Percentiles rank a stretch among this genome's conserved stretches.
phyloP scores from a whole-genome alignment of 495 filamentous ascomycete species.

The Penicillium soppii region DNA sequence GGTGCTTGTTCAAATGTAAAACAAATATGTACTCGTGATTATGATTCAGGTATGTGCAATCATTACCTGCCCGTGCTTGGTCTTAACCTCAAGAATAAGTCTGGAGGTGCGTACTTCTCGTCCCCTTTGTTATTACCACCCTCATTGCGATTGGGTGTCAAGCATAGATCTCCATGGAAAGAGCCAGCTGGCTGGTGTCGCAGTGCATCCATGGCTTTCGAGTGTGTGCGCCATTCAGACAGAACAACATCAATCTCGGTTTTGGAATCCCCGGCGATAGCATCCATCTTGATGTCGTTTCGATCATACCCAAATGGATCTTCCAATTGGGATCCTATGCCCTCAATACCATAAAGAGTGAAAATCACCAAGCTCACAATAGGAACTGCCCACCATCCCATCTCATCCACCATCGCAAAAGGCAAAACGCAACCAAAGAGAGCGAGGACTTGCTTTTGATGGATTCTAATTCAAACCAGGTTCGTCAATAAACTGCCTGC shows the following conservation, averaged over 20 bases:
- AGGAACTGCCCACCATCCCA: slow-evolving; percentile 72
- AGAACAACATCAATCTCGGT: slow-evolving; percentile 64
- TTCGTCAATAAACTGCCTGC: neutral
- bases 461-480: slow-evolving; percentile 47
- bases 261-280: slow-evolving; percentile 64
- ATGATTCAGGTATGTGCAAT: no score
- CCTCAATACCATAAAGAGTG: slow-evolving; percentile 73
- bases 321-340: slow-evolving; percentile 71
- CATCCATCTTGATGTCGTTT: slow-evolving; percentile 81
- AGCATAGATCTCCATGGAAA: slow-evolving; percentile 12
- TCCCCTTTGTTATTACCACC: slow-evolving; percentile 5
- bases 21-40: no score
- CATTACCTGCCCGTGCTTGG: slow-evolving; percentile 11
- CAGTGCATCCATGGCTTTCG: slow-evolving; percentile 20
- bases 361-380: slow-evolving; percentile 68
- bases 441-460: slow-evolving; percentile 73
- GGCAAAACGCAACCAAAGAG: slow-evolving; percentile 71
- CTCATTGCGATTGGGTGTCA: slow-evolving; percentile 5
- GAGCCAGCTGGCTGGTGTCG: neutral
- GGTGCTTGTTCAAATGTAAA: no score
- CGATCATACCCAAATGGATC: slow-evolving; percentile 75
- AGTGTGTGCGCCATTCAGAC: slow-evolving; percentile 56
- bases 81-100: slow-evolving; percentile 36
- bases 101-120: slow-evolving; percentile 27
- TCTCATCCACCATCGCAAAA: slow-evolving; percentile 70